phyloP scores from a whole-genome alignment of 2,329 filamentous ascomycete genomes.

The Diaporthe nobilis region DNA sequence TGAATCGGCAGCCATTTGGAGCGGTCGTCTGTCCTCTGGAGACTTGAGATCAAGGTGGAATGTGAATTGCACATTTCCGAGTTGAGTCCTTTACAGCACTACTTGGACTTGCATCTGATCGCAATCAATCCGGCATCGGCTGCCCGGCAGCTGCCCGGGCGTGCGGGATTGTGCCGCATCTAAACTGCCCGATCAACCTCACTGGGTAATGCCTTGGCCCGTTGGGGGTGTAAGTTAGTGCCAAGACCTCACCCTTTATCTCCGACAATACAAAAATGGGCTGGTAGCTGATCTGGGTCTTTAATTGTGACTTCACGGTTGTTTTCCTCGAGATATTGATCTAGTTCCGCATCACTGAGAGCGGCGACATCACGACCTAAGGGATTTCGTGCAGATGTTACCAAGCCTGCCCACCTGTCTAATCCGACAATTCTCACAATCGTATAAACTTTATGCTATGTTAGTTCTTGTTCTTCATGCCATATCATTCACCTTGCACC shows the following conservation, averaged over 20 bases:
- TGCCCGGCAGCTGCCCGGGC: not conserved
- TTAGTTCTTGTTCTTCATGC: too few species aligned
- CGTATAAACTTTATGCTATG: too few species aligned
- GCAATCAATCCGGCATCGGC: not conserved
- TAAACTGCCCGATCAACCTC: not conserved
- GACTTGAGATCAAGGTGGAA: too few species aligned
- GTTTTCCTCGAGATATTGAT: too few species aligned
- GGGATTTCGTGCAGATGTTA: too few species aligned
- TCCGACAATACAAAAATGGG: not conserved
- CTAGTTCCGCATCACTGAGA: too few species aligned
- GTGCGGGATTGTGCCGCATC: not conserved
- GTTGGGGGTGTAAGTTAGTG: not conserved
- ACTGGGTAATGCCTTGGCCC: not conserved
- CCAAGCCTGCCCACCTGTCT: too few species aligned
- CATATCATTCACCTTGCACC: too few species aligned
- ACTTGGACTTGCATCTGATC: not conserved
- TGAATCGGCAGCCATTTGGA: constrained; percentile 32
- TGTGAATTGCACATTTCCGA: not conserved
- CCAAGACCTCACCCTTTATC: not conserved
- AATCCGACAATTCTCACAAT: too few species aligned
- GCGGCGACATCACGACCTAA: too few species aligned
- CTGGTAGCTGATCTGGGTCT: too few species aligned
- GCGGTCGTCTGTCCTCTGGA: not conserved
- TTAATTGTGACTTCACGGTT: too few species aligned
- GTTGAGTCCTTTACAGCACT: not conserved